Evolutionary conservation across 331 rosid species (phyloP).

Genomic region (Dryas integrifolia): DNA sequence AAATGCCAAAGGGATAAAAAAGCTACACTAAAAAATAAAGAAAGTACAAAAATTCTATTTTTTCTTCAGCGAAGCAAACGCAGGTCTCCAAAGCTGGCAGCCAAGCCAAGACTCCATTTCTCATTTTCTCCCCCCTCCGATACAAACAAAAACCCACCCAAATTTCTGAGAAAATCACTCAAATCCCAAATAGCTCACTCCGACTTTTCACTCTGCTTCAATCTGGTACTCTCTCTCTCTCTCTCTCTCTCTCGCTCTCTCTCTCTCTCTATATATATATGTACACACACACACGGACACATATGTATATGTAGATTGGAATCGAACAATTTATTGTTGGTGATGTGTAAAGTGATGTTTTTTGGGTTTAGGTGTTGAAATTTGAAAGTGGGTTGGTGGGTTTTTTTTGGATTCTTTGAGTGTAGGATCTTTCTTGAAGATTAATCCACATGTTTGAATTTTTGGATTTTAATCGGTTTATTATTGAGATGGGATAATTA

Average conservation of each 20-base stretch:
- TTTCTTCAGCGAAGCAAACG: background rate
- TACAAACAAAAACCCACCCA: constrained; percentile 1
- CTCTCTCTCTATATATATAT: background rate
- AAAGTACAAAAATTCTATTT: constrained; percentile 1
- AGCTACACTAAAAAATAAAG: background rate
- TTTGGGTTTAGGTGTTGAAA: constrained; percentile 2
- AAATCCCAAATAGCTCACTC: background rate
- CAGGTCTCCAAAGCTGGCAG: background rate
- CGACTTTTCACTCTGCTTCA: constrained; percentile 9
- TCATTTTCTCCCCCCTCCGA: constrained; percentile 19
- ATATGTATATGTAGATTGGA: constrained; percentile 1
- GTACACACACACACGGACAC: background rate
- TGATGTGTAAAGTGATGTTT: background rate
- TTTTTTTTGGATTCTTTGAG: constrained; percentile 13
- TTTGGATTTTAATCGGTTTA: background rate
- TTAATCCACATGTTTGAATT: background rate
- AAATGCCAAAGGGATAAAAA: background rate
- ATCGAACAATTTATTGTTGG: background rate
- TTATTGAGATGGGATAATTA: background rate
- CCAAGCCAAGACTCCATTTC: background rate
- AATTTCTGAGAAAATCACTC: constrained; percentile 5
- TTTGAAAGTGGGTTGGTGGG: constrained; percentile 7
- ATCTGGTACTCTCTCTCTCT: constrained; percentile 23
- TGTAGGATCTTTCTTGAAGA: constrained; percentile 3
- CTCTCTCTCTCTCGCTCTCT: background rate